These are phyloP conservation scores for Coemansia sp. DNA, from an alignment of 192 early-diverging fungal species.

Conservation along the genomic window DNA sequence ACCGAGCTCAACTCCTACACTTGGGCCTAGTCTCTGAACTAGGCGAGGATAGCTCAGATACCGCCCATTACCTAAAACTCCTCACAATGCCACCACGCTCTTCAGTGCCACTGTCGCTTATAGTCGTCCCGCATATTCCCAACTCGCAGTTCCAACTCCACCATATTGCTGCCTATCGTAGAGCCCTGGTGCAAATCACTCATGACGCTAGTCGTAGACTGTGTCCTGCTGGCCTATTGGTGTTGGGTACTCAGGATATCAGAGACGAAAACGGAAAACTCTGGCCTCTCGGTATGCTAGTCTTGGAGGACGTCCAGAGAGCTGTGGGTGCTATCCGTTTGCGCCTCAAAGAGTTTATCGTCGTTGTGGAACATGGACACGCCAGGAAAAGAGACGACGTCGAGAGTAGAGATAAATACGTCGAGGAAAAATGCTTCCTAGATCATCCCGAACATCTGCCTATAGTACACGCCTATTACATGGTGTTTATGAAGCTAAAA, in stretches of 20 bases:
- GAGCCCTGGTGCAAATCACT: slow-evolving; percentile 64
- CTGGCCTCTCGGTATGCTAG: slow-evolving; percentile 74
- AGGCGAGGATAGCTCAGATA: slow-evolving; percentile 76
- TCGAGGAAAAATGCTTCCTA: slow-evolving; percentile 43
- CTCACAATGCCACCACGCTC: slow-evolving; percentile 50
- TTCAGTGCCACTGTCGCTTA: slow-evolving; percentile 59
- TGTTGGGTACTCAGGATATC: slow-evolving; percentile 73
- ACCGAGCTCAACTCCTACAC: slow-evolving; percentile 52
- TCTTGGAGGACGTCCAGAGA: slow-evolving; percentile 72
- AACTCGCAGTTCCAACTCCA: slow-evolving; percentile 44
- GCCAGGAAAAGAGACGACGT: slow-evolving; percentile 52
- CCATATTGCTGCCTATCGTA: slow-evolving; percentile 64
- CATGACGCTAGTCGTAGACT: slow-evolving; percentile 60
- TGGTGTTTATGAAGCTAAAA: slow-evolving; percentile 58
- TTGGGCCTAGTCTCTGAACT: slow-evolving; percentile 79
- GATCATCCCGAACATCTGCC: slow-evolving; percentile 41
- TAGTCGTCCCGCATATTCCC: slow-evolving; percentile 67
- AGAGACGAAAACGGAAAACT: slow-evolving; percentile 64
- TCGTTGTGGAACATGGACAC: slow-evolving; percentile 56
- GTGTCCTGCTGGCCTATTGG: slow-evolving; percentile 65
- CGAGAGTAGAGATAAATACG: slow-evolving; percentile 41
- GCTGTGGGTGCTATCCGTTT: slow-evolving; percentile 55
- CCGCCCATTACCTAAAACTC: slow-evolving; percentile 69
- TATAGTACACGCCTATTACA: slow-evolving; percentile 57
- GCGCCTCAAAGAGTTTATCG: slow-evolving; percentile 58